Evolutionary conservation across 441 rosid genomes (phyloP).

Genomic region (Cnidoscolus chayamansa): DNA sequence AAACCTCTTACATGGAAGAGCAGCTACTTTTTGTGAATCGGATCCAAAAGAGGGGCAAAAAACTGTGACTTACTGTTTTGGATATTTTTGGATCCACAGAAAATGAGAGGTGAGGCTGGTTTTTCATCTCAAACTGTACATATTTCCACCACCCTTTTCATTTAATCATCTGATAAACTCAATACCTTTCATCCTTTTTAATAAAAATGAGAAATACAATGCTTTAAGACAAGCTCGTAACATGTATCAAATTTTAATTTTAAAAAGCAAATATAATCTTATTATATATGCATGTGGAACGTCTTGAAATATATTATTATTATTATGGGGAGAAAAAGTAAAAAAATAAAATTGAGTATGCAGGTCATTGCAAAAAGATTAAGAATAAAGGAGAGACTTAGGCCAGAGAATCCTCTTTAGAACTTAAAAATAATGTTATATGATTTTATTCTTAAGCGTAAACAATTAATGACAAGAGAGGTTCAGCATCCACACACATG

Average conservation of each 20-base stretch:
- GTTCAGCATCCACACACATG: slow-evolving; percentile 4
- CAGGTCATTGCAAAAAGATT: slow-evolving; percentile 17
- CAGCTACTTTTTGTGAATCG: slow-evolving; percentile 23
- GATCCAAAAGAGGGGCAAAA: slow-evolving; percentile 26
- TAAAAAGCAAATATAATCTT: too few relatives aligned
- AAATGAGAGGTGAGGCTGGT: slow-evolving; percentile 13
- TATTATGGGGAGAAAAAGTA: neutral
- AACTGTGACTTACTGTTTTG: slow-evolving; percentile 24
- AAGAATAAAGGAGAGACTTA: slow-evolving; percentile 20
- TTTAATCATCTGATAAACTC: too few relatives aligned
- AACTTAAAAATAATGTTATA: slow-evolving; percentile 18
- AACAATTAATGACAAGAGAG: slow-evolving; percentile 24
- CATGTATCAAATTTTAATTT: too few relatives aligned
- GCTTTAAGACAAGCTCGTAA: too few relatives aligned
- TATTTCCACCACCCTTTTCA: neutral
- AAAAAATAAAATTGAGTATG: slow-evolving; percentile 10
- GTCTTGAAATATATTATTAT: too few relatives aligned
- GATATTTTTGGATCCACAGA: slow-evolving; percentile 27
- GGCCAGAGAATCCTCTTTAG: slow-evolving; percentile 41
- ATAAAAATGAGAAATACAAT: too few relatives aligned
- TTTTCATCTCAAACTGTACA: too few relatives aligned
- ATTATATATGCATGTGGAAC: too few relatives aligned
- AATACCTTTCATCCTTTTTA: too few relatives aligned
- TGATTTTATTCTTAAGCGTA: slow-evolving; percentile 36
- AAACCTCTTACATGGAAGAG: slow-evolving; percentile 26